phyloP scores from a whole-genome alignment of 257 asterid species.

The Nicotiana tomentosiformis region DNA sequence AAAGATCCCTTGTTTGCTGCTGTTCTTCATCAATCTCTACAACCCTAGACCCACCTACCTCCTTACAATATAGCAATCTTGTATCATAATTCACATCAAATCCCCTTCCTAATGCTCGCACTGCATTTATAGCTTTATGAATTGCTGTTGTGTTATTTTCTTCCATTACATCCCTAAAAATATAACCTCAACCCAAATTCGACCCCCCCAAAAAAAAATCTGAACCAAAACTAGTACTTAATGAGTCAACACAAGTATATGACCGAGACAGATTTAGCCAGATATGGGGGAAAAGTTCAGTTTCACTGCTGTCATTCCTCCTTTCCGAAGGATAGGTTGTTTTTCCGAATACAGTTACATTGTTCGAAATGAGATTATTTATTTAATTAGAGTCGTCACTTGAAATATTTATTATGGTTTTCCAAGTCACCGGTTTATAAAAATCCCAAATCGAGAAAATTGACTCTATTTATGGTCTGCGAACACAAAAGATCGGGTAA shows the following conservation, averaged over 20 bases:
- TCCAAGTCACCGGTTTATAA: no score
- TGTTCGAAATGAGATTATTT: no score
- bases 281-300: not conserved
- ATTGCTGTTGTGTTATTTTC: slow-evolving; percentile 69
- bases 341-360: no score
- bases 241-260: not conserved
- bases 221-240: not conserved
- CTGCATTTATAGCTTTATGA: slow-evolving; percentile 65
- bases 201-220: not conserved
- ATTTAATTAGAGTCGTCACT: no score
- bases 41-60: slow-evolving; percentile 60
- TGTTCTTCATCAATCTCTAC: slow-evolving; percentile 60
- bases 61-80: slow-evolving; percentile 79
- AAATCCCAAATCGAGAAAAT: no score
- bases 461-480: no score
- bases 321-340: no score
- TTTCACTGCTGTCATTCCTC: not conserved
- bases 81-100: slow-evolving; percentile 88
- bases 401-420: no score
- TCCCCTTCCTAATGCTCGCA: slow-evolving; percentile 80
- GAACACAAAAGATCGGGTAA: no score
- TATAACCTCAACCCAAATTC: not conserved
- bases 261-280: slow-evolving; percentile 2
- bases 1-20: slow-evolving; percentile 52
- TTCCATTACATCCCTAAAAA: slow-evolving; percentile 51